phyloP scores from a whole-genome alignment of 1,139 yeast genomes.

The Scheffersomyces quercinus region DNA sequence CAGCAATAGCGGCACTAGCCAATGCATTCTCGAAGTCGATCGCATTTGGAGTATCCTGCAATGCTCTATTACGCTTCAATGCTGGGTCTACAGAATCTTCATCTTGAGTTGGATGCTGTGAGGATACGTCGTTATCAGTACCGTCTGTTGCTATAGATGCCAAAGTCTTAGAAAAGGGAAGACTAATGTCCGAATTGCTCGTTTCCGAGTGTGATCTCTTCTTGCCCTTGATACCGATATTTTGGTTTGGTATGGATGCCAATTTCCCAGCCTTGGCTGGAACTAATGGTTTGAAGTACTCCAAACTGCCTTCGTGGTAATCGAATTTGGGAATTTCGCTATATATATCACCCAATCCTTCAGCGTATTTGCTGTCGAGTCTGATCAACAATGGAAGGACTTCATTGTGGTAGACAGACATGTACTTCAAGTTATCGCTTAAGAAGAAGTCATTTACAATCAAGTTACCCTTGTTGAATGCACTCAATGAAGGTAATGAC shows the following conservation, averaged over 20 bases:
- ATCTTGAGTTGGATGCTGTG: slow-evolving; percentile 10
- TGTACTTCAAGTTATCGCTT: slow-evolving; percentile 36
- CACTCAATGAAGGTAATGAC: slow-evolving; percentile 31
- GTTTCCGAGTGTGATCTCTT: slow-evolving; percentile 17
- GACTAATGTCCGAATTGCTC: slow-evolving; percentile 5
- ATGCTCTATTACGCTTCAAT: slow-evolving; percentile 23
- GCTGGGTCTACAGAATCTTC: slow-evolving; percentile 34
- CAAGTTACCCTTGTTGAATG: slow-evolving; percentile 36
- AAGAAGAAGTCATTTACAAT: slow-evolving; percentile 41
- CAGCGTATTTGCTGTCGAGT: slow-evolving; percentile 29
- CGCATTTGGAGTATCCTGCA: slow-evolving; percentile 13
- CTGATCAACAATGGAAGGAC: slow-evolving; percentile 34
- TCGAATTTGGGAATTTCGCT: slow-evolving; percentile 36
- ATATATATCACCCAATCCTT: slow-evolving; percentile 34
- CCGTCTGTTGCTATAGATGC: slow-evolving; percentile 10
- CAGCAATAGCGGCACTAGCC: slow-evolving; percentile 36
- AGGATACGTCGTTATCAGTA: slow-evolving; percentile 6
- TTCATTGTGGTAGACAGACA: slow-evolving; percentile 43
- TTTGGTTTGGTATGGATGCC: neutral
- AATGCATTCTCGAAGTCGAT: slow-evolving; percentile 33
- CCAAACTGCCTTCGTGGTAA: slow-evolving; percentile 31
- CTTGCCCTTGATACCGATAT: slow-evolving; percentile 7
- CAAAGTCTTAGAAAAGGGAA: slow-evolving; percentile 11
- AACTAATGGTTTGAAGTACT: slow-evolving; percentile 30
- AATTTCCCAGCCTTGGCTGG: slow-evolving; percentile 20